Base-by-base conservation (phyloP, 2,329 filamentous ascomycete genomes). In the Fusarium tanahbumbuense region DNA sequence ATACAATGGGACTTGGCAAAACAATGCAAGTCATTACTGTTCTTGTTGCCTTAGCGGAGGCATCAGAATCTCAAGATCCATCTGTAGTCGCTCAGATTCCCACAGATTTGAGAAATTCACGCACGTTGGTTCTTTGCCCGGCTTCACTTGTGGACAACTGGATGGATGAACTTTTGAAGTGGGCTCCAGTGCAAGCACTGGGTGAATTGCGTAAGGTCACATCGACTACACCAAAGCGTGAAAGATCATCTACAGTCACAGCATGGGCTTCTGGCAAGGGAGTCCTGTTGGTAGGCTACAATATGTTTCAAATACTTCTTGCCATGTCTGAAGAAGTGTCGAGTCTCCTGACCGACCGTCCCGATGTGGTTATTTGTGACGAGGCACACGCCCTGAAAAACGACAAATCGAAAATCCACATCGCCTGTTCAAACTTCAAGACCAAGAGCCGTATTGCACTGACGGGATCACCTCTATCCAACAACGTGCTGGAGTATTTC, bases 1-100 rank as follows among this genome's bases (percentile, higher is more conserved):
- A 97, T 77, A 93, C 92, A 1, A 97, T 97, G 94, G 94, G 94
- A 3, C 81, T 97, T 4, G 94, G 94, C 18, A 98, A 97, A 81
- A 97, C 94, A 0, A 93, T 97, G 90, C 94, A 97, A 81, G 88
- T 93, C 8, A 93, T 97, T 63, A 92, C 93, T 1, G 82, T 97
- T n/a, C 85, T 98, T 8, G 86, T 92, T 18, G 90, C 92, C 0
- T 87, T 97, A 65, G 84, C 89, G 7, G 86, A 92, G 71, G 88
- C 93, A 5, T 85, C 88, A 6, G 76, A 77, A 22, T 94, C 92
- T 0, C 30, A 77, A 0, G 86, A 94, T 56, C 78, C 81, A 1
- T 78, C 82, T 0, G 81, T 95, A 8, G 80, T 79, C 5, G 81
- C 82, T 1, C 93, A 97, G 77, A 87, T 98, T 32, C 93, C 94